phyloP scores from a whole-genome alignment of 2,329 filamentous ascomycete species.

The Claviceps sp. region DNA sequence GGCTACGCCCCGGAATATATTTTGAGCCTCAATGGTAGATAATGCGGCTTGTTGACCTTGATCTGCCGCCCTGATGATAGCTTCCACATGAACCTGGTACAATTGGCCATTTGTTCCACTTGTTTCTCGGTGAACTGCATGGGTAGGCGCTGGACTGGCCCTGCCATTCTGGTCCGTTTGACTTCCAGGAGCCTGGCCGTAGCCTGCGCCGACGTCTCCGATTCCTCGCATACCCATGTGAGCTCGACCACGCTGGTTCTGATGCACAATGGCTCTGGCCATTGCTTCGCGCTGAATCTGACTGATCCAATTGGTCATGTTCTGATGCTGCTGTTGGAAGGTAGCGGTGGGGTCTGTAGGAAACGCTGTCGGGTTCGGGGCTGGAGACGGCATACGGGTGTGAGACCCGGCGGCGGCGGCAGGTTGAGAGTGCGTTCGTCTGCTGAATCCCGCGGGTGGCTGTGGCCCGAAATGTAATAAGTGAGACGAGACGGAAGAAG shows the following conservation, averaged over 20 bases:
- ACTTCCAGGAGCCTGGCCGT: slow-evolving; percentile 8
- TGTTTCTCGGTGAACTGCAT: slow-evolving; percentile 20
- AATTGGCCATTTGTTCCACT: slow-evolving; percentile 20
- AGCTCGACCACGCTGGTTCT: slow-evolving; percentile 29
- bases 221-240: slow-evolving; percentile 27
- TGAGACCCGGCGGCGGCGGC: slow-evolving; percentile 15
- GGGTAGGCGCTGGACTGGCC: slow-evolving; percentile 13
- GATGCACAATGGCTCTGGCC: slow-evolving; percentile 26
- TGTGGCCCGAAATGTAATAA: slow-evolving; percentile 15
- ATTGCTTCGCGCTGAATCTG: slow-evolving; percentile 34
- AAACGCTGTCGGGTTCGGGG: slow-evolving; percentile 5
- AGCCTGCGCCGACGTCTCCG: slow-evolving; percentile 17
- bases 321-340: slow-evolving; percentile 27
- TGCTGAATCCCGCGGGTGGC: slow-evolving; percentile 14
- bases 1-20: slow-evolving; percentile 32
- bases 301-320: slow-evolving; percentile 31
- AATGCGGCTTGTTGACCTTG: slow-evolving; percentile 16
- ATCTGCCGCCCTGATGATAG: slow-evolving; percentile 14
- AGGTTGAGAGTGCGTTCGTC: slow-evolving; percentile 17
- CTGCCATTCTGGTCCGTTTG: slow-evolving; percentile 12
- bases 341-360: slow-evolving; percentile 18
- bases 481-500: slow-evolving; percentile 3
- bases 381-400: slow-evolving; percentile 19
- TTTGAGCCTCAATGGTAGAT: slow-evolving; percentile 31
- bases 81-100: slow-evolving; percentile 24